phyloP scores from a whole-genome alignment of 495 filamentous ascomycete genomes.

The Hypoxylon perforatum region DNA sequence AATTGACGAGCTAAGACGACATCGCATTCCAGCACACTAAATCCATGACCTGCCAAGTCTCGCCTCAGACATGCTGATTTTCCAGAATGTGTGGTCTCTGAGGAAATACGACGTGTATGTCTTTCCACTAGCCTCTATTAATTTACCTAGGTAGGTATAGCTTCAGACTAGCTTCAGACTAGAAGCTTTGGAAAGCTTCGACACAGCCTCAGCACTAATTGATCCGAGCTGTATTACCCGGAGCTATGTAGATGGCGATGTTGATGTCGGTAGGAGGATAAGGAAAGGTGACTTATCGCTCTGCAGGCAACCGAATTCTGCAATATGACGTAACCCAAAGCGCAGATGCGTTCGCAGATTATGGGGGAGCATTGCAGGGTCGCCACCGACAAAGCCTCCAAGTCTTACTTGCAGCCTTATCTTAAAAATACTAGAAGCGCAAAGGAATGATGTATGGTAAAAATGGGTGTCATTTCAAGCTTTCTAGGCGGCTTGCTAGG shows the following conservation, averaged over 20 bases:
- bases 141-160: no score
- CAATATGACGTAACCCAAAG: neutral
- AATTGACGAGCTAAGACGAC: neutral
- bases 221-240: neutral
- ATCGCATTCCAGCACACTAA: slow-evolving; percentile 2
- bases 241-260: neutral
- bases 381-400: neutral
- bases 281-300: no score
- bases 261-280: neutral
- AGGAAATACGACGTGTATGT: neutral
- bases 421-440: neutral
- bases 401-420: neutral
- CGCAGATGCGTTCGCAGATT: neutral
- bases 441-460: neutral
- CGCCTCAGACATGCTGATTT: neutral
- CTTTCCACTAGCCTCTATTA: neutral
- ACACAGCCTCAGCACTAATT: slow-evolving; percentile 1
- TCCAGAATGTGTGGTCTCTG: neutral
- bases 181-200: slow-evolving; percentile 31
- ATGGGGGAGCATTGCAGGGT: neutral
- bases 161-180: slow-evolving; percentile 1
- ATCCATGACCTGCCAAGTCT: neutral
- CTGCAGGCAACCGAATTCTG: neutral
- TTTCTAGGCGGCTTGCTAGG: slow-evolving; percentile 12
- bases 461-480: slow-evolving; percentile 31